Evolutionary conservation across 495 filamentous ascomycete genomes (phyloP), one percentile per base, ranked within the genome.

Genomic region (Penicillium macrosclerotiorum): DNA sequence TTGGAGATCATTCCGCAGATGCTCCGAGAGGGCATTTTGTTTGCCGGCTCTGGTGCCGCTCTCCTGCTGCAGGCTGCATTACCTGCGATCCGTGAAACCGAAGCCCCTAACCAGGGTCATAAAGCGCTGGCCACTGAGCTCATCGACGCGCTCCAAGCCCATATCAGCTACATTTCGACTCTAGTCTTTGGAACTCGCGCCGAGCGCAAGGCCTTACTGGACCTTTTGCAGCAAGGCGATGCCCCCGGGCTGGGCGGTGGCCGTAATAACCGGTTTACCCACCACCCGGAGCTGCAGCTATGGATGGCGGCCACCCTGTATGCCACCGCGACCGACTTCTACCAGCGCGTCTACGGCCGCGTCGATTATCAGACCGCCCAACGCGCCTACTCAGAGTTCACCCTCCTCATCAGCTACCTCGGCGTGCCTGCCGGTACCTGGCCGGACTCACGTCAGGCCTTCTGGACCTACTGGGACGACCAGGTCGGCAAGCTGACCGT

Each of bases 391-490:
- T 32, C 34, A 30, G 69, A 73, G 52, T 73, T 66, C 46, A 43
- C 61, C 5, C 27, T 62, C n/a, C 37, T 73, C 12, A 46, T 68
- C 38, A 50, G 51, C 26, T 53, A 51, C 18, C 52, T 73, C 12
- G 58, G 54, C 11, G 36, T 68, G 5, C 57, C 68, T 0, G 8
- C 57, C 6, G 64, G 56, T 0, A 53, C 49, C 3, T 71, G 68
- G 68, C 69, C 69, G 9, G 44, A 49, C 3, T 51, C 59, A 4
- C 64, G 68, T 12, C 46, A 54, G 37, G 61, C 52, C 0, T 73
- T 73, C 43, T 73, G 69, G 69, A 45, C 37, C 11, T 73, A 69
- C 47, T 73, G 69, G 69, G 69, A 71, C 26, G 51, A 60, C 1
- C 62, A 70, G 49, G 49, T 73, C 12, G 35, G 52, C 8, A 33